Conservation (phyloP, 768 basidiomycete species). For the Russula virescens region DNA sequence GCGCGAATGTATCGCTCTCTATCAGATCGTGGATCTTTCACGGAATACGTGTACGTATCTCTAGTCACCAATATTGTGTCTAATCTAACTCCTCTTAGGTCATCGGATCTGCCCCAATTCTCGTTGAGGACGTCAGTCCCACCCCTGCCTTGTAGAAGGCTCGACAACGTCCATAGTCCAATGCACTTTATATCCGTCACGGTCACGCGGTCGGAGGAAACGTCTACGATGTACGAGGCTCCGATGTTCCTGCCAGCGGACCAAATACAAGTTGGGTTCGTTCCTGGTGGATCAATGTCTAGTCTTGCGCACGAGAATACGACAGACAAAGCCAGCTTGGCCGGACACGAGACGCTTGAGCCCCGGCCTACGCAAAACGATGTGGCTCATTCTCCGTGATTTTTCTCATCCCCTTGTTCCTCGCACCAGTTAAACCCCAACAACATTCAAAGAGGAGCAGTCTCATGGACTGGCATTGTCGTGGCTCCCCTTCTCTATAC, state of each 20-base stretch:
- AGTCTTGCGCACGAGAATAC: neutral
- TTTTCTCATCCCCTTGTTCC: too few species aligned
- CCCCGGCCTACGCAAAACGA: too few species aligned
- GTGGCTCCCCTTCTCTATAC: too few species aligned
- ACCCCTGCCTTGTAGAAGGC: neutral
- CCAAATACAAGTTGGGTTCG: neutral
- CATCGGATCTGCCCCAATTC: neutral
- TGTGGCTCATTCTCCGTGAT: too few species aligned
- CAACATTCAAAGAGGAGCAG: too few species aligned
- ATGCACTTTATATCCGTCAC: neutral
- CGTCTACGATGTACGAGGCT: neutral
- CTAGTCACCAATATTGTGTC: neutral
- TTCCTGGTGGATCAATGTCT: neutral
- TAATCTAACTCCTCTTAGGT: neutral
- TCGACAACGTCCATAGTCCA: neutral
- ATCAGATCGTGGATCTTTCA: slow-evolving; percentile 4
- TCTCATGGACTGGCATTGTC: too few species aligned
- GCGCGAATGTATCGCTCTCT: slow-evolving; percentile 15
- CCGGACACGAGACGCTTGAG: neutral
- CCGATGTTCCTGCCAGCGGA: neutral
- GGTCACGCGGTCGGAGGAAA: neutral
- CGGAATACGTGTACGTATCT: slow-evolving; percentile 11
- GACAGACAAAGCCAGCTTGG: neutral
- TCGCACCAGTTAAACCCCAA: too few species aligned
- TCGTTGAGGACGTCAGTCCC: neutral